Base-by-base conservation (phyloP, 768 basidiomycete genomes). In the Hypholoma fasciculare region DNA sequence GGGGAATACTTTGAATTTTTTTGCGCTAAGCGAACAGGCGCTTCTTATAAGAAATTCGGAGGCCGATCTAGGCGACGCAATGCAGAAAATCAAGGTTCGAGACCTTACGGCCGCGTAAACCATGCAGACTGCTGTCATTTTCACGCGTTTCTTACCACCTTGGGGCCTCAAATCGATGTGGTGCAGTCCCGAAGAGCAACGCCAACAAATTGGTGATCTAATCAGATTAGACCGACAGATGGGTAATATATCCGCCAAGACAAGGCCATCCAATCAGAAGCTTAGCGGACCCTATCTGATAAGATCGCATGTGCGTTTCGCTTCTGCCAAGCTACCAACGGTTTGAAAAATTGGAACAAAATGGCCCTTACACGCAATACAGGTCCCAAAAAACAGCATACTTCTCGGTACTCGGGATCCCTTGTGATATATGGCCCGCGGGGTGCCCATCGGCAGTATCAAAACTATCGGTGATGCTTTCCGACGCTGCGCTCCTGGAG, bases 221-320 rank as follows among this genome's bases (percentile, higher is more conserved):
- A 68, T 71, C 68, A 63, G 68, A 70, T 69, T 65, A 63, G 59
- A 54, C 61, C 53, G 58, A 57, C 50, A 43, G 57, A 64, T 59
- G 57, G 54, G 53, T 62, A 58, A 53, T 27, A 69, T 68, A 70
- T 71, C 69, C 67, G 62, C 68, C 63, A 66, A 62, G 56, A 11
- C 17, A 17, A 36, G 30, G 13, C 19, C 16, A 54, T 60, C 67
- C 65, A 67, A 68, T 69, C 57, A 65, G 65, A 64, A 65, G 52
- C 17, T 55, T 68, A 53, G 57, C 64, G 68, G 66, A 57, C 58
- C 48, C 60, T 73, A 73, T 73, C 71, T 67, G 71, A 73, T 72
- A 70, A 71, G 72, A 71, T 71, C 66, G 56, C 61, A 61, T 58
- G 60, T 64, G 63, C 55, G 49, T 54, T 46, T 56, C 17, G 20